Base-by-base conservation (phyloP, 2,329 filamentous ascomycete species). In the Zasmidium angulare region DNA sequence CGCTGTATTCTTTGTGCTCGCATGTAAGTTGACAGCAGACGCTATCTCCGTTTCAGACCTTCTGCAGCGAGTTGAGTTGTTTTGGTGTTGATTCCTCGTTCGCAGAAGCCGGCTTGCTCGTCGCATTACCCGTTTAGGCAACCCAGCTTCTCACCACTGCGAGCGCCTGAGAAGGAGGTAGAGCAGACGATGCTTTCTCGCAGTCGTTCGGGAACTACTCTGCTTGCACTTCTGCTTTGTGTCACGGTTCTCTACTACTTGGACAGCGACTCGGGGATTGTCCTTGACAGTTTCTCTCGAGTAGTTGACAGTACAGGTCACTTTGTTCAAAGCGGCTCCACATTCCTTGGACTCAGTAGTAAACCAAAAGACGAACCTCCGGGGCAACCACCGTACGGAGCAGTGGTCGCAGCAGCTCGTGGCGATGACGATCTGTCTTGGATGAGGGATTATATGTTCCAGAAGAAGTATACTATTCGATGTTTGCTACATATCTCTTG, bases 371-470 rank as follows among this genome's bases (percentile, higher is more conserved):
- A 43, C 14, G 12, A 20, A 49, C 49, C 62, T 7, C 63, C 65
- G 23, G 12, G 50, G 12, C 20, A 49, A 6, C 47, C 57, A n/a
- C 63, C 61, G 12, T 62, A 61, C 31, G 65, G 65, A 40, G 61
- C 65, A 14, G 58, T 67, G 2, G 63, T 67, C 11, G 56, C 58
- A 21, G 59, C 65, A 3, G 59, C 52, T 12, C 59, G 55, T 12
- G 21, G 49, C 12, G 43, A 29, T n/a, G 57, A 47, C 12, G 58
- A 65, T 43, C 47, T 64, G 14, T 60, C 56, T 19, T 65, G 61
- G 63, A 57, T 63, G 46, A 50, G 10, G 22, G 43, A 50, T 43
- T 24, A 20, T n/a, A 49, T 43, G 9, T 55, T 62, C 29, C 43
- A 57, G 29, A 40, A 52, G 26, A 60, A 58, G 60, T 63, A 24